Base-by-base conservation (phyloP, 495 filamentous ascomycete species). In the Aspergillus indologenus region DNA sequence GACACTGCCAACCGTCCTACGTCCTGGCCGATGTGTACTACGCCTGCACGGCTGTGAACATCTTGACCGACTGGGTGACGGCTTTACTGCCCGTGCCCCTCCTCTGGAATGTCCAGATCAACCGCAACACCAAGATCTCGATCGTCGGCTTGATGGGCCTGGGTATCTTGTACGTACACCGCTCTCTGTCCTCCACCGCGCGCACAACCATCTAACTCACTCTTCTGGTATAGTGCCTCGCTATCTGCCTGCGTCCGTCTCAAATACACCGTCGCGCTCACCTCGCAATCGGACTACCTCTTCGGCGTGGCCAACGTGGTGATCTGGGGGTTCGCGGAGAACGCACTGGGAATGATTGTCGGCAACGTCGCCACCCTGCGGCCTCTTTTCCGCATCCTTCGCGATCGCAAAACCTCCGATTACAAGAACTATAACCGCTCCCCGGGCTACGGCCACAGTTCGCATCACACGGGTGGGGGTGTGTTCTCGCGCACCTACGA, bases 41-140 rank as follows among this genome's bases (percentile, higher is more conserved):
- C n/a, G 66, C 63, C 2, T 60, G 56, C 31, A 68, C 63, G 2
- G 63, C 66, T 45, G 66, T 66, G 21, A 69, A 69, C 20, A 69
- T 69, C 21, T 14, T 63, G 21, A 69, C 66, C 8, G 66, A 69
- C 29, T 66, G 66, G 66, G 26, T 76, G 0, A 72, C 73, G 52
- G 79, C 81, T 64, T 73, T 82, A 57, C 71, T 81, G 68, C 81
- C 81, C 0, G 76, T 80, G 61, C 58, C 78, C 15, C 67, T 83
- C 12, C 68, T 82, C 8, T 80, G 76, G 76, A 73, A 75, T 2
- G 66, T 81, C 20, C 71, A 82, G 40, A 78, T 83, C 61, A 67
- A 69, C 34, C 65, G 60, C 45, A 68, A 68, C 42, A 79, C 77
- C 26, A 81, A 82, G 54, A 63, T 76, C 46, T 75, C 73, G 8